A percentile compares a stretch with the other conserved stretches of the same genome.
These are phyloP conservation scores for Cyclotella baltica DNA, from an alignment of 108 stramenopile species.

Conservation along the genomic window DNA sequence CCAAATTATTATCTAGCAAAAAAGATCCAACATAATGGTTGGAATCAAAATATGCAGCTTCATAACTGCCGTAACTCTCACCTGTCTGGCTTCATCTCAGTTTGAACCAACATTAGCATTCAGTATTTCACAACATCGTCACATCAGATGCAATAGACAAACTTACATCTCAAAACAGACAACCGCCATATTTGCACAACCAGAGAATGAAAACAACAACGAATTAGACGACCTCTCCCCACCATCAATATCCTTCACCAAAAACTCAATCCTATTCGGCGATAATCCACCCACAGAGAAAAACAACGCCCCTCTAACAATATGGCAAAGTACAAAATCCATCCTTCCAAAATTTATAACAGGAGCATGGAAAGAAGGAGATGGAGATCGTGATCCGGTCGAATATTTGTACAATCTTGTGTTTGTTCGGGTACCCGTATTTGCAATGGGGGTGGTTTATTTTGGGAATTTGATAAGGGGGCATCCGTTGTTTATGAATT, in stretches of 20 bases:
- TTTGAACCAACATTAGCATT: neutral
- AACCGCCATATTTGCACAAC: neutral
- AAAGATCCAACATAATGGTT: no score
- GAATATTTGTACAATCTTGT: constrained; percentile 73
- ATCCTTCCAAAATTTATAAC: constrained; percentile 59
- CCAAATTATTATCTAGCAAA: no score
- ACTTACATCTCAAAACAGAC: neutral
- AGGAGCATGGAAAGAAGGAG: constrained; percentile 56
- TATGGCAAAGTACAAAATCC: constrained; percentile 57
- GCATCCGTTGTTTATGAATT: constrained; percentile 67
- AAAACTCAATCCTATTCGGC: constrained; percentile 72
- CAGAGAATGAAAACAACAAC: constrained; percentile 6
- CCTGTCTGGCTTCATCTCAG: neutral
- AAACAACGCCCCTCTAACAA: constrained; percentile 45
- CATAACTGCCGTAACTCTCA: neutral
- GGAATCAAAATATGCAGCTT: no score
- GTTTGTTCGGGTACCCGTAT: constrained; percentile 65
- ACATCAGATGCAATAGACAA: no score
- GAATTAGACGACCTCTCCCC: constrained; percentile 56
- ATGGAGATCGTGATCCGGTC: constrained; percentile 60
- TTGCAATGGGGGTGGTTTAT: constrained; percentile 56
- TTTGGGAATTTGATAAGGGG: constrained; percentile 54
- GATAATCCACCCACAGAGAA: constrained; percentile 62
- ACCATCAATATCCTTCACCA: constrained; percentile 61
- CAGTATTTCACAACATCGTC: neutral